phyloP scores from a whole-genome alignment of 306 rosid species.

The Corylus americana region DNA sequence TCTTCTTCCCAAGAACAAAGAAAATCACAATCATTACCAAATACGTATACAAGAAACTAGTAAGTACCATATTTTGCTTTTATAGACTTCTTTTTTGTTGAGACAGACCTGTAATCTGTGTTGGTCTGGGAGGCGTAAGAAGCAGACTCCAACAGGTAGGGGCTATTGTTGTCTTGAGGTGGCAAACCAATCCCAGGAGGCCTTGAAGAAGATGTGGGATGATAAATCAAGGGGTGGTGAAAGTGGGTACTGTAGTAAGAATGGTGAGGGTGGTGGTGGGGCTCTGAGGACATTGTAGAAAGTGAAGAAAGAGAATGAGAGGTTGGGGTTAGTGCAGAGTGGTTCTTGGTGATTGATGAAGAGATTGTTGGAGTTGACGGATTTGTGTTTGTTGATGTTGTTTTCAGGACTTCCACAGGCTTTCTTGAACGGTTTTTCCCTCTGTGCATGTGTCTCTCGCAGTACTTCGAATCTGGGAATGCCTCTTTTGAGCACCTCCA shows the following conservation, averaged over 20 bases:
- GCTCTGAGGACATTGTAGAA: slow-evolving; percentile 40
- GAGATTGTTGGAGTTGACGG: slow-evolving; percentile 41
- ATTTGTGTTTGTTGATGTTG: slow-evolving; percentile 40
- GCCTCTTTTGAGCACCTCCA: slow-evolving; percentile 99
- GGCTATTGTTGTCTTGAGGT: slow-evolving; percentile 54
- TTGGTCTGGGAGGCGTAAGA: slow-evolving; percentile 42
- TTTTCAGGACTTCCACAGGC: slow-evolving; percentile 88
- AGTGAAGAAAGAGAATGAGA: slow-evolving; percentile 36
- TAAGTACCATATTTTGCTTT: neutral
- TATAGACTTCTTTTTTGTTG: neutral
- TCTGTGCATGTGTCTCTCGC: slow-evolving; percentile 99
- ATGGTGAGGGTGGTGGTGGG: slow-evolving; percentile 30
- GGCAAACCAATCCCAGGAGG: slow-evolving; percentile 51
- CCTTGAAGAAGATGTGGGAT: slow-evolving; percentile 41
- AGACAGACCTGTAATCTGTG: slow-evolving; percentile 67
- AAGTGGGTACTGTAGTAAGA: slow-evolving; percentile 26
- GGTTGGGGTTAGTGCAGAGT: slow-evolving; percentile 38
- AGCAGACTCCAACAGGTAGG: slow-evolving; percentile 62
- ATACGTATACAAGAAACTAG: neutral
- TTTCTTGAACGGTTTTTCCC: slow-evolving; percentile 99
- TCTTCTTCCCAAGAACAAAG: slow-evolving; percentile 33
- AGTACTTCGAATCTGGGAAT: slow-evolving; percentile 89
- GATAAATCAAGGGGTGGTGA: slow-evolving; percentile 40
- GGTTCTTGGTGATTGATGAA: slow-evolving; percentile 51
- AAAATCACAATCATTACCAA: slow-evolving; percentile 1